Percentiles rank a stretch among this genome's conserved stretches.
These are phyloP conservation scores for Clonostachys rhizophaga DNA, from an alignment of 2,329 filamentous ascomycete genomes.

Conservation along the genomic window DNA sequence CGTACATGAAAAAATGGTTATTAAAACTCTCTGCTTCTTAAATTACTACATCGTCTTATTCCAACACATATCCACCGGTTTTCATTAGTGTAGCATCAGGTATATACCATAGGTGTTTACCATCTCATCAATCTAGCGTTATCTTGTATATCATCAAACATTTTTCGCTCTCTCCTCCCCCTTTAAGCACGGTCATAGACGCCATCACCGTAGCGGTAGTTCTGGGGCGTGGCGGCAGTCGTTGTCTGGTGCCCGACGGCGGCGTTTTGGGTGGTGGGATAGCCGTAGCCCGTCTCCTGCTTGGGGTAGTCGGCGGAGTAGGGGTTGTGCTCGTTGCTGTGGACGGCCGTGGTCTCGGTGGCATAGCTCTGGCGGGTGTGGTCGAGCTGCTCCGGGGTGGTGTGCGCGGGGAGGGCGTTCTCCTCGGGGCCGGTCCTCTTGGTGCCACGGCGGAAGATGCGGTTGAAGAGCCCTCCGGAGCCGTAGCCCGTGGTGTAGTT, in stretches of 20 bases:
- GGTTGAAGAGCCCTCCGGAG: conserved; percentile 9
- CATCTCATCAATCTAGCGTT: no score
- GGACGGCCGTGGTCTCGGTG: conserved; percentile 24
- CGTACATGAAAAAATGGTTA: no score
- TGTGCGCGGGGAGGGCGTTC: conserved; percentile 29
- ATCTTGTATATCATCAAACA: no score
- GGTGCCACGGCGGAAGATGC: conserved; percentile 20
- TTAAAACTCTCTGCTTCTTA: no score
- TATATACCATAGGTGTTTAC: no score
- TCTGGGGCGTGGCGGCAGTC: conserved; percentile 5
- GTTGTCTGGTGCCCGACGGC: not conserved
- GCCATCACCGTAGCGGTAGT: conserved; percentile 30
- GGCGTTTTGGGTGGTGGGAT: not conserved
- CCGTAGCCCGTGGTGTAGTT: conserved; percentile 57
- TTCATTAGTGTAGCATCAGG: no score
- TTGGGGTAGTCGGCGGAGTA: not conserved
- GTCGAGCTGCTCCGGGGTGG: conserved; percentile 31
- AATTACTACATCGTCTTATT: no score
- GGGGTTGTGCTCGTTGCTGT: conserved; percentile 11
- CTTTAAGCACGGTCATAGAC: conserved; percentile 21
- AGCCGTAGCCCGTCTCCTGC: conserved; percentile 6
- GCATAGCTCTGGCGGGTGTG: conserved; percentile 33
- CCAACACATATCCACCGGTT: no score
- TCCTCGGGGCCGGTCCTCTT: conserved; percentile 16
- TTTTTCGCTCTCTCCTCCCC: not conserved